Base-by-base conservation (phyloP, 225 moss, liverwort and hornwort species). In the Lunularia cruciata region DNA sequence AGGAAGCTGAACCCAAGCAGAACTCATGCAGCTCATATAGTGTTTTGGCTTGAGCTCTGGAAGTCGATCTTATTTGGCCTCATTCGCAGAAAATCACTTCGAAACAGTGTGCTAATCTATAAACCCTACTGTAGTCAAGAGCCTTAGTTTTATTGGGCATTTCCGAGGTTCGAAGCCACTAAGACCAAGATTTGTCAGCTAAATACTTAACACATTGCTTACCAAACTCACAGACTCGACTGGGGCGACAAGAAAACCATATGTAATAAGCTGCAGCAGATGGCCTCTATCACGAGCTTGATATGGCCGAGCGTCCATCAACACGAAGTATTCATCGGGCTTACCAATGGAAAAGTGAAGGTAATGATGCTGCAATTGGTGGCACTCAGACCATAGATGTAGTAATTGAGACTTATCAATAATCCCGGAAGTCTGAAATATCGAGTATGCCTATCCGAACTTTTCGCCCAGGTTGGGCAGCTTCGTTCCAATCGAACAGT, bases 241-340 rank as follows among this genome's bases (percentile, higher is more conserved):
- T 96, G 92, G 96, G 92, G 86, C 0, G 78, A 89, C 63, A 96
- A 90, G 75, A 96, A 96, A 60, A 86, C 88, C 13, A 96, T 96
- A 28, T 96, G 96, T 85, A 96, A 92, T 72, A 96, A 96, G 70
- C 83, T 96, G 10, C 92, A 89, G 18, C 92, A 96, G 77, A 72
- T 76, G 0, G 77, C 89, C 12, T 81, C 81, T 0, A 71, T 96
- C 25, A 87, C 85, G 37, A 83, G 81, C 64, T 65, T 92, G 8
- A 71, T 84, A n/a, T 96, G 96, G 96, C 90, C 92, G 13, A 73
- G 13, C 28, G 58, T 76, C 23, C 89, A 92, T 47, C 87, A 65
- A 0, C 75, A 92, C 0, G 86, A 92, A 60, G 73, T 96, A 33
- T 39, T 92, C n/a, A 89, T 89, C 14, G 96, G 96, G 68, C 86